Evolutionary conservation across 805 yeast genomes (phyloP), one percentile per base, ranked within the genome.

Genomic region (Nakazawaea laoshanensis): DNA sequence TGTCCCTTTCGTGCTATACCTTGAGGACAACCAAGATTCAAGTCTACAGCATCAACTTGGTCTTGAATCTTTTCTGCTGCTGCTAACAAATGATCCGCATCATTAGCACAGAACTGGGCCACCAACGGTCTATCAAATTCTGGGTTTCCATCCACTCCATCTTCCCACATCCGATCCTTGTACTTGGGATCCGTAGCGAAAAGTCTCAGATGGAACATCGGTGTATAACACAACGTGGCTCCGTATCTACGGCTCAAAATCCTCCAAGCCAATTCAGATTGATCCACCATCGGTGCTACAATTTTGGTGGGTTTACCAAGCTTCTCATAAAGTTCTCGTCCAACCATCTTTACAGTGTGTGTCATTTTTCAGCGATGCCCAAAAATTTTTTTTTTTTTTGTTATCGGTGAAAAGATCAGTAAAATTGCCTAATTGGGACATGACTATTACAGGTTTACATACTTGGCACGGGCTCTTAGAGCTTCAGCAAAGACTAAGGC

Each of bases 271-370:
- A 92, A 65, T 50, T 92, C 99, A 3, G 89, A 77, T 44, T 87
- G 96, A 54, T 92, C 99, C 13, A 92, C 99, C 96, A 92, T 89
- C 2, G 99, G 99, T 3, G 97, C 98, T 14, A 92, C 92, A 17
- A 92, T 78, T 42, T 81, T 84, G 31, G 65, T 71, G 3, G 98
- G 98, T 15, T 58, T 47, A 0, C 92, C 92, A 11, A 89, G 61
- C 10, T 70, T 56, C 27, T 82, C 67, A 51, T 61, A 89, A 2
- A 92, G 67, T 30, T 70, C 74, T 39, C 94, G 65, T 1, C 96
- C 96, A 12, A 54, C 45, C 14, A 55, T 46, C 36, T 61, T 63
- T 11, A 17, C n/a, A 32, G 1, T 19, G 16, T 17, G 9, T 25
- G 24, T 9, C 8, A 10, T 13, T 6, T 5, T 6, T 11, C 20